Base-by-base conservation (phyloP, 2,329 filamentous ascomycete species). In the Pyrenochaeta sp. region DNA sequence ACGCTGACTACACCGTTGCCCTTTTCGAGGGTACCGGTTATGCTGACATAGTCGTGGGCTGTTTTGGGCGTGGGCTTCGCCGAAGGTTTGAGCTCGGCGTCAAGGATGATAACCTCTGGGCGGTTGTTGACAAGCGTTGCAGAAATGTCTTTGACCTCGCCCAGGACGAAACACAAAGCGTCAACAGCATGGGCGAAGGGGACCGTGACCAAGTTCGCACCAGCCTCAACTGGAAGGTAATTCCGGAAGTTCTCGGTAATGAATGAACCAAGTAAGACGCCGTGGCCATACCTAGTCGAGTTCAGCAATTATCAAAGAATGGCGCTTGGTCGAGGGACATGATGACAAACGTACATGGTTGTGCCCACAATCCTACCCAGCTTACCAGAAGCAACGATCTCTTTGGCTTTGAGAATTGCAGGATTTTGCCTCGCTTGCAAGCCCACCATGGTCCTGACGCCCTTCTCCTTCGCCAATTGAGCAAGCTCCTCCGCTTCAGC, bases 201-300 rank as follows among this genome's bases (percentile, higher is more conserved):
- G 29, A 80, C 77, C 0, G 77, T 78, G 29, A 79, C 49, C 31
- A 78, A 32, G 30, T 80, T 81, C 2, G 74, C 78, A 0, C 78
- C 78, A 3, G 85, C 63, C 6, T 77, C 73, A 10, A 78, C 72
- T 4, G 83, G 73, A 0, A 80, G 67, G 36, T 84, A 83, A 51
- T 86, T 88, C 23, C 73, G 66, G 27, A 83, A 61, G 7, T 42
- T 29, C n/a, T 66, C 53, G 1, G 31, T 27, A 0, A 65, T 39
- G 1, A 51, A 50, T 2, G 62, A 50, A 3, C 68, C 67, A 9
- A 65, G 66, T 2, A 74, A 60, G 11, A 47, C 29, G 2, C 64
- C 67, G 46, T 71, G n/a, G 40, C n/a, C n/a, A n/a, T n/a, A n/a
- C n/a, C n/a, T n/a, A n/a, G n/a, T n/a, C n/a, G n/a, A n/a, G n/a